Percentiles rank a stretch among this genome's conserved stretches.
Evolutionary conservation across 2,329 filamentous ascomycete species (phyloP).

Genomic region (Ascochyta viciae-villosae): DNA sequence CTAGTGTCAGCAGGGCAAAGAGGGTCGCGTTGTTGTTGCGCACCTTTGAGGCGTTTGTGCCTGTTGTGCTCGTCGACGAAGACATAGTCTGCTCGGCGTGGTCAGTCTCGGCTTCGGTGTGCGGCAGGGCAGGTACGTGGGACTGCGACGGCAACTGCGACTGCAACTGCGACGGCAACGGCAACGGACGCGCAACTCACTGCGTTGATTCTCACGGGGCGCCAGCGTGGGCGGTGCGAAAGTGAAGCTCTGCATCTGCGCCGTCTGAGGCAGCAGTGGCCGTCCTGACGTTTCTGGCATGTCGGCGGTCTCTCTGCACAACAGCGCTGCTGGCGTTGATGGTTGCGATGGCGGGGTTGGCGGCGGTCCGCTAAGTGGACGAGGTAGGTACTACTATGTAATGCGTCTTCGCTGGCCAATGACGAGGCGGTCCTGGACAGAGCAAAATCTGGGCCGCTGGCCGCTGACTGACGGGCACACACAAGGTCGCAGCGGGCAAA

Average conservation of each 20-base stretch:
- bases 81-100: conserved; percentile 78
- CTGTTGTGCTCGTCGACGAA: conserved; percentile 99
- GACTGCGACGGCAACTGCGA: no score
- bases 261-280: conserved; percentile 70
- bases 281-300: conserved; percentile 71
- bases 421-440: conserved; percentile 16
- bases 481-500: conserved; percentile 9
- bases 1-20: conserved; percentile 30
- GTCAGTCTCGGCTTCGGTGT: conserved; percentile 25
- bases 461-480: conserved; percentile 14
- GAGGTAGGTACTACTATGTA: conserved; percentile 25
- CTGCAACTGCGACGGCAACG: no score
- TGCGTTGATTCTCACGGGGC: conserved; percentile 81
- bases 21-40: conserved; percentile 13
- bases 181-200: conserved; percentile 59
- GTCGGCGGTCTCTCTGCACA: conserved; percentile 14
- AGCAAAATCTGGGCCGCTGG: conserved; percentile 31
- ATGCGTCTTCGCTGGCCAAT: conserved; percentile 39
- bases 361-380: conserved; percentile 34
- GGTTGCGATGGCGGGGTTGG: conserved; percentile 44
- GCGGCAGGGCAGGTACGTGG: neutral
- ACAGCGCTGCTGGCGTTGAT: conserved; percentile 24
- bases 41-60: conserved; percentile 95
- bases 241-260: conserved; percentile 76
- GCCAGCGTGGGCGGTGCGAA: conserved; percentile 72